Percentiles rank a stretch among this genome's conserved stretches.
These are phyloP conservation scores for Pezicula neosporulosa DNA, from an alignment of 2,329 filamentous ascomycete species.

Conservation along the genomic window DNA sequence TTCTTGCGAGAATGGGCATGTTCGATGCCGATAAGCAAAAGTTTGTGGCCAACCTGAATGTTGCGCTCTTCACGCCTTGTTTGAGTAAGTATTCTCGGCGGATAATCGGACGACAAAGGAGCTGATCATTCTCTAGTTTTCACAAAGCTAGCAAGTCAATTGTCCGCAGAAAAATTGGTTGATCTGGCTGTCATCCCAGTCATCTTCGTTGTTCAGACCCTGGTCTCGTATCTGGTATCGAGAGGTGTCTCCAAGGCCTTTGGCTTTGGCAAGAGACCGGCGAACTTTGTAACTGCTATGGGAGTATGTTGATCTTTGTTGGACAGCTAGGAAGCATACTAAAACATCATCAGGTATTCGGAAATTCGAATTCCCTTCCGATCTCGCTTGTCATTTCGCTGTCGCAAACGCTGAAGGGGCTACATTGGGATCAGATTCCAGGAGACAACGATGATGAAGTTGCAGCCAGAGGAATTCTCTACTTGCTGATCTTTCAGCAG, in stretches of 20 bases:
- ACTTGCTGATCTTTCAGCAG: constrained; percentile 96
- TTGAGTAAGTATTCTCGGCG: constrained; percentile 61
- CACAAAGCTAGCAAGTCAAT: constrained; percentile 91
- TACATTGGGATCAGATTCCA: constrained; percentile 90
- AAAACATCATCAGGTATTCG: constrained; percentile 63
- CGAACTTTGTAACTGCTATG: constrained; percentile 97
- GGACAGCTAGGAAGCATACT: constrained; percentile 3
- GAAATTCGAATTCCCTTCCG: constrained; percentile 95
- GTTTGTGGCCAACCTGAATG: constrained; percentile 93
- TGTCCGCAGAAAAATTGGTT: constrained; percentile 84
- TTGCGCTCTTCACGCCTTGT: constrained; percentile 94
- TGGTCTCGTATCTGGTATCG: constrained; percentile 80
- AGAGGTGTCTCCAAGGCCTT: constrained; percentile 69
- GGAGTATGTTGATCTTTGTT: constrained; percentile 48
- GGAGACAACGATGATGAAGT: constrained; percentile 96
- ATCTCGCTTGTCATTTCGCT: constrained; percentile 95
- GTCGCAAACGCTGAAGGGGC: constrained; percentile 83
- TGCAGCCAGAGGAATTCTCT: constrained; percentile 87
- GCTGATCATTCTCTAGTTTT: constrained; percentile 61
- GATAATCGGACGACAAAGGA: not conserved
- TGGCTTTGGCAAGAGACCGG: constrained; percentile 77
- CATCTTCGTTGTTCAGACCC: constrained; percentile 85
- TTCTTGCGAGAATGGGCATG: constrained; percentile 84
- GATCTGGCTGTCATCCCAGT: constrained; percentile 93
- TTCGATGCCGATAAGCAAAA: constrained; percentile 97